Evolutionary conservation across 106 monocot species (phyloP), one percentile per base, ranked within the genome.

Genomic region (Alisma plantagoaquatica): DNA sequence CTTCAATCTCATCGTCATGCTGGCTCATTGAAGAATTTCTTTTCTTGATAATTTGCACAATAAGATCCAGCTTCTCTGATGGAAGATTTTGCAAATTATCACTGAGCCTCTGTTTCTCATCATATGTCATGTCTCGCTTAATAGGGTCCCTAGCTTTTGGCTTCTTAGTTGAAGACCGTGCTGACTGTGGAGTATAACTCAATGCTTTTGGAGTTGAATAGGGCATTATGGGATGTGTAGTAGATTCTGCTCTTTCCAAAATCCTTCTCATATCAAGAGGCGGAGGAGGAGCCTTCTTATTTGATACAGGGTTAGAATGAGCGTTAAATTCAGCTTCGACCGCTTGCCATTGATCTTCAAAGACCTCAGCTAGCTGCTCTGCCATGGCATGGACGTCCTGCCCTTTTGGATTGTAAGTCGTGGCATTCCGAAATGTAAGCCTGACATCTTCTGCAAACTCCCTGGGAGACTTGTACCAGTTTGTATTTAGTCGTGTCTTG

Each of bases 1-100:
- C 96, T 50, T 98, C 96, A 57, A 98, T 98, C 51, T 98, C 96
- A 76, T 89, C 85, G 52, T 98, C 96, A 72, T 85, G 75, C 69
- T 98, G 96, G 52, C 64, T 98, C 46, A 98, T 41, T 19, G 78
- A 68, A 2, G 76, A 63, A 64, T 78, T 98, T 53, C 84, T 89
- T 69, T 84, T 84, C 76, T 82, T 89, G 43, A 98, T 98, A n/a
- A 98, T 89, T 60, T 89, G 89, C 47, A 98, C 89, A 12, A 98
- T 43, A 12, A 63, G 63, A 41, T 98, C 89, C 46, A 98, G 53
- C 73, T 98, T 98, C 68, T 98, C 89, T 21, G 80, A 56, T 0
- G 96, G 96, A 20, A 98, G 62, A 46, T 69, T 89, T 66, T 98
- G 89, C 43, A 98, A 54, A 47, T 98, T 81, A 48, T 76, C 71